These are phyloP conservation scores for Capronia americana DNA, from an alignment of 2,329 filamentous ascomycete species.

Conservation along the genomic window DNA sequence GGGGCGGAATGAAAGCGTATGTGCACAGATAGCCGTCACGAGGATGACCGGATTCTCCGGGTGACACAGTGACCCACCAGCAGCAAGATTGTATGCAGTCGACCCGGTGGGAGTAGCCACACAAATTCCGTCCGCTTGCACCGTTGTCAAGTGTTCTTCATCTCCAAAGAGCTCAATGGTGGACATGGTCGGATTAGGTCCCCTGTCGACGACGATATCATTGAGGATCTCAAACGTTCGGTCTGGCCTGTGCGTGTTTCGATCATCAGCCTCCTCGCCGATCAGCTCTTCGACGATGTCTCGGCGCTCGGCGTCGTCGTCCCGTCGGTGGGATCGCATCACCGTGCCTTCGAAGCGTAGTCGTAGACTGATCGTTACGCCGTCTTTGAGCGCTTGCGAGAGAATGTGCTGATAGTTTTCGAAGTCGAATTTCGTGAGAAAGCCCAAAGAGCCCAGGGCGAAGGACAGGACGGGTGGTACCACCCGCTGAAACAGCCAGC, in stretches of 20 bases:
- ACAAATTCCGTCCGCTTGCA: constrained; percentile 91
- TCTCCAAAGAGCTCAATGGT: constrained; percentile 91
- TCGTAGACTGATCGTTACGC: constrained; percentile 85
- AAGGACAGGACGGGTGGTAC: constrained; percentile 94
- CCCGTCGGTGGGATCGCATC: constrained; percentile 72
- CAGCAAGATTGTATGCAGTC: constrained; percentile 93
- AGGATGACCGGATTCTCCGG: constrained; percentile 97
- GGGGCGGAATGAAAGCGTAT: constrained; percentile 93
- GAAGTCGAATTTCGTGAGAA: constrained; percentile 96
- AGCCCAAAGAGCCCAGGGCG: constrained; percentile 89
- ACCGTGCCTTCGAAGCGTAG: constrained; percentile 91
- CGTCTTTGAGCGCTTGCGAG: constrained; percentile 74
- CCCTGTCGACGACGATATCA: constrained; percentile 93
- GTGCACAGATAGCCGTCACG: constrained; percentile 90
- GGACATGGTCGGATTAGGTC: constrained; percentile 93
- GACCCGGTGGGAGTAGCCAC: constrained; percentile 93
- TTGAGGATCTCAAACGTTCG: constrained; percentile 90
- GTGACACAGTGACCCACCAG: constrained; percentile 92
- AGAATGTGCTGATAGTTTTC: constrained; percentile 73
- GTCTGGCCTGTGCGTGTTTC: constrained; percentile 83
- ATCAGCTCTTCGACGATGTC: constrained; percentile 90
- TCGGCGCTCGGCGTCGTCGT: constrained; percentile 51
- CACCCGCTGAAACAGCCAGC: constrained; percentile 94
- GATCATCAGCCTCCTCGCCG: constrained; percentile 82
- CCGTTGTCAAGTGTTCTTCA: constrained; percentile 91